A percentile compares a stretch with the other conserved stretches of the same genome.
These are phyloP conservation scores for Lipomyces spencermartinsiae DNA, from an alignment of 805 yeast genomes.

Conservation along the genomic window DNA sequence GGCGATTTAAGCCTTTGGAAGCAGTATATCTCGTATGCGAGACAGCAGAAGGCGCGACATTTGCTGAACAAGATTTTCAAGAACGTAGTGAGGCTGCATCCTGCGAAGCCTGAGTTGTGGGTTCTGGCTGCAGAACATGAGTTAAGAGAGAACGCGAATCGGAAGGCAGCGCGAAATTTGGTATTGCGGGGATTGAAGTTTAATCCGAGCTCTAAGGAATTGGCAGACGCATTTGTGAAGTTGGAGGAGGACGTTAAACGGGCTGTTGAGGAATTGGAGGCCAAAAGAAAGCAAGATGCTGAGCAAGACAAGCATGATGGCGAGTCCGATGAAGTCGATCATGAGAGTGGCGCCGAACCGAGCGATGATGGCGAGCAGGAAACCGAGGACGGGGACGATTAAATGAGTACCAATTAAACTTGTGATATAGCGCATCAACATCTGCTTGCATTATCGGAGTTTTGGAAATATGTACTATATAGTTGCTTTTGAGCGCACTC, in stretches of 20 bases:
- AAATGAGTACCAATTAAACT: neutral
- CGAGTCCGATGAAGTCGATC: neutral
- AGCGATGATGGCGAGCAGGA: neutral
- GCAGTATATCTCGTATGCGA: constrained; percentile 65
- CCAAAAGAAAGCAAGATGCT: constrained; percentile 7
- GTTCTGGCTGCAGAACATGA: constrained; percentile 93
- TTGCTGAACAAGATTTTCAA: constrained; percentile 53
- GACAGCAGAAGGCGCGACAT: constrained; percentile 44
- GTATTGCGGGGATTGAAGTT: constrained; percentile 86
- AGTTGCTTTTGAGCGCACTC: neutral
- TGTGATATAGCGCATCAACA: neutral
- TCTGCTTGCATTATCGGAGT: neutral
- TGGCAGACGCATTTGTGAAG: constrained; percentile 87
- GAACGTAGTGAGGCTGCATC: constrained; percentile 81
- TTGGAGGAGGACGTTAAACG: constrained; percentile 57
- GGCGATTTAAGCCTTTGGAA: constrained; percentile 81
- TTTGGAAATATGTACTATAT: neutral
- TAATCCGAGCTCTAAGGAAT: constrained; percentile 69
- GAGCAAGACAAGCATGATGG: neutral
- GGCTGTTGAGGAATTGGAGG: constrained; percentile 18
- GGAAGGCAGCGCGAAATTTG: constrained; percentile 84
- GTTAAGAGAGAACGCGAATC: constrained; percentile 84
- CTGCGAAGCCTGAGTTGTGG: constrained; percentile 91
- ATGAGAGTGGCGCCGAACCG: constrained; percentile 5
- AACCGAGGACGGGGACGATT: constrained; percentile 11